Percentiles rank a stretch among this genome's conserved stretches.
Conservation (phyloP, 345 rosid species). For the Theobroma cacao region DNA sequence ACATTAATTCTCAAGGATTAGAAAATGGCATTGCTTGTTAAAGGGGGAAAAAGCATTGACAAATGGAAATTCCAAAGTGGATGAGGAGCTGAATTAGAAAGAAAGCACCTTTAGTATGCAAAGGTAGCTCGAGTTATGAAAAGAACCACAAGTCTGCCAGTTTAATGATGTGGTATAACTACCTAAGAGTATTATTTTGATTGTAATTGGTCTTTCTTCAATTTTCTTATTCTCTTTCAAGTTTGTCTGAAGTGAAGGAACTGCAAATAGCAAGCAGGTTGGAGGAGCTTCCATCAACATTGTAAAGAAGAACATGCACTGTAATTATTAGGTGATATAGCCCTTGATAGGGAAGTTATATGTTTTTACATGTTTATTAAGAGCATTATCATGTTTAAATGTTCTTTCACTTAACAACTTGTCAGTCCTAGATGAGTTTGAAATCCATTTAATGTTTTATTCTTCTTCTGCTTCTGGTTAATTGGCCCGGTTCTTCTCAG, state of each 20-base stretch:
- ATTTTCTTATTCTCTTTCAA: not conserved
- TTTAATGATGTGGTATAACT: not conserved
- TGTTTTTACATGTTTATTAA: not conserved
- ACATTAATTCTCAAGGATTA: not conserved
- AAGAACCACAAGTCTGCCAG: not conserved
- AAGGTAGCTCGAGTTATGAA: not conserved
- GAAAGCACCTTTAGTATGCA: not conserved
- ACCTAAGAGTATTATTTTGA: not conserved
- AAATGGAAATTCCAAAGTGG: not conserved
- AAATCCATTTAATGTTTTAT: not conserved
- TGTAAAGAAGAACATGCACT: not conserved
- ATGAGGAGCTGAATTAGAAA: not conserved
- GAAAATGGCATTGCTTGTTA: not conserved
- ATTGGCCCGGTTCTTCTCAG: not conserved
- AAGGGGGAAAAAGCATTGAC: not conserved
- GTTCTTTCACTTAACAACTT: no score
- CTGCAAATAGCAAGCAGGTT: not conserved
- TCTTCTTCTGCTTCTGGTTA: not conserved
- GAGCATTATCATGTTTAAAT: not conserved
- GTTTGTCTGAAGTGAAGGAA: not conserved
- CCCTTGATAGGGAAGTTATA: not conserved
- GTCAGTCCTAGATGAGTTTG: not conserved
- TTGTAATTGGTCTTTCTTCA: not conserved
- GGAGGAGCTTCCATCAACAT: not conserved
- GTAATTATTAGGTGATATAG: not conserved